Evolutionary conservation across 805 yeast genomes (phyloP).

Genomic region (Starmerella riodocensis): DNA sequence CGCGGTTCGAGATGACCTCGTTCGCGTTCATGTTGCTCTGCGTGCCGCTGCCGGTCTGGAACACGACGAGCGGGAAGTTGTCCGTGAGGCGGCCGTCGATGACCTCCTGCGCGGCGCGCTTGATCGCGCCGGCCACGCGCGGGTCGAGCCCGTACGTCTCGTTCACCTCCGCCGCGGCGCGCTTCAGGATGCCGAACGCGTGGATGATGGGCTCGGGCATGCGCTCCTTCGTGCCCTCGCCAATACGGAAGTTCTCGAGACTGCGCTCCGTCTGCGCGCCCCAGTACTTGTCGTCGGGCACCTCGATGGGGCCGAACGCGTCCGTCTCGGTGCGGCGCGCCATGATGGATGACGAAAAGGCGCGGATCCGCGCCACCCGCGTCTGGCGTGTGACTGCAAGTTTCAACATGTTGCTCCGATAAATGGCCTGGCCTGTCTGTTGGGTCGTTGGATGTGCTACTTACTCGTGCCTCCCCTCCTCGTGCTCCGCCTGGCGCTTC

Average conservation of each 20-base stretch:
- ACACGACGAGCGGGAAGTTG: constrained; percentile 95
- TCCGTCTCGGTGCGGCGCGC: constrained; percentile 67
- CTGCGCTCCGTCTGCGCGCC: constrained; percentile 96
- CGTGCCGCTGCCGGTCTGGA: constrained; percentile 98
- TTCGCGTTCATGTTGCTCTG: constrained; percentile 98
- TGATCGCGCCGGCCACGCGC: constrained; percentile 68
- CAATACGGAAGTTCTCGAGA: constrained; percentile 84
- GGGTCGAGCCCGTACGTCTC: constrained; percentile 76
- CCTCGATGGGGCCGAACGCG: constrained; percentile 95
- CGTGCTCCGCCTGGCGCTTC: too few relatives aligned
- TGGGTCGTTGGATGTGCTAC: too few relatives aligned
- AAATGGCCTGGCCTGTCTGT: too few relatives aligned
- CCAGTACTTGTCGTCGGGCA: constrained; percentile 77
- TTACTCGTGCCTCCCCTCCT: too few relatives aligned
- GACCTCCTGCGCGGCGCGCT: constrained; percentile 91
- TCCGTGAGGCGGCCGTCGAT: constrained; percentile 79
- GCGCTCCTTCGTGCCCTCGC: constrained; percentile 67
- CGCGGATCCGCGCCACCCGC: neutral
- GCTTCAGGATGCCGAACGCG: constrained; percentile 88
- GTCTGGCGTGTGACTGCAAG: constrained; percentile 1
- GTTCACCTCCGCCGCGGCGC: constrained; percentile 89
- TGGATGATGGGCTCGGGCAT: constrained; percentile 84
- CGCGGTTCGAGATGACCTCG: constrained; percentile 96
- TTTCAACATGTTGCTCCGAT: constrained; percentile 6
- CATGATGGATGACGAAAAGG: constrained; percentile 12